Evolutionary conservation across 2,329 filamentous ascomycete genomes (phyloP), one percentile per base, ranked within the genome.

Genomic region (Ceratocystis albifundus): DNA sequence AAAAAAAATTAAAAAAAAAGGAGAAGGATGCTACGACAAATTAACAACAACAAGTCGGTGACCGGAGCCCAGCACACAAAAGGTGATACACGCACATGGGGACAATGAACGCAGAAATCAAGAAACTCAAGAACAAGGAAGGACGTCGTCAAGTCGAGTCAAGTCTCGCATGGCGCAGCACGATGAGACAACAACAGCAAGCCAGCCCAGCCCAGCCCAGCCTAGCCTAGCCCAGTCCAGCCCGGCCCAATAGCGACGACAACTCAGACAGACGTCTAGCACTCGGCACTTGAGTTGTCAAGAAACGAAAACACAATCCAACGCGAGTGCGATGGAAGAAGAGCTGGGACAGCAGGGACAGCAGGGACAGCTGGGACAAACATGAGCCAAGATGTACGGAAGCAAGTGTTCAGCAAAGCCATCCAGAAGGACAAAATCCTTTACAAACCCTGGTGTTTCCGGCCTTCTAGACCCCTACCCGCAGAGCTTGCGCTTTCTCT

Each of bases 271-370:
- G n/a, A 30, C 28, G 53, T 17, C n/a, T 32, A 36, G 53, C 53
- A 59, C 28, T 59, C 53, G 53, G 53, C 53, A 59, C 53, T 59
- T 59, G 53, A 15, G 53, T 17, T 59, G 53, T 59, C 53, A 59
- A 32, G 25, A 59, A 32, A 32, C 53, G 53, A 59, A 59, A 59
- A 30, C 53, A 20, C 7, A 59, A 59, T 59, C 53, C 53, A 59
- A 59, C 53, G 15, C 53, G 36, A 36, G n/a, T 59, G 32, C 53
- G 53, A 59, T 20, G 53, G 36, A 32, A 59, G 12, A 10, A 32
- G 17, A n/a, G 7, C 53, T 7, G 22, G 22, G 32, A 36, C 32
- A 36, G 2, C 32, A 32, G 30, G 22, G n/a, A 32, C 15, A n/a
- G 15, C 53, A 20, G 32, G 25, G 7, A 32, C 17, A n/a, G 17